Base-by-base conservation (phyloP, 2,329 filamentous ascomycete species). In the Knoxdaviesia proteae region DNA sequence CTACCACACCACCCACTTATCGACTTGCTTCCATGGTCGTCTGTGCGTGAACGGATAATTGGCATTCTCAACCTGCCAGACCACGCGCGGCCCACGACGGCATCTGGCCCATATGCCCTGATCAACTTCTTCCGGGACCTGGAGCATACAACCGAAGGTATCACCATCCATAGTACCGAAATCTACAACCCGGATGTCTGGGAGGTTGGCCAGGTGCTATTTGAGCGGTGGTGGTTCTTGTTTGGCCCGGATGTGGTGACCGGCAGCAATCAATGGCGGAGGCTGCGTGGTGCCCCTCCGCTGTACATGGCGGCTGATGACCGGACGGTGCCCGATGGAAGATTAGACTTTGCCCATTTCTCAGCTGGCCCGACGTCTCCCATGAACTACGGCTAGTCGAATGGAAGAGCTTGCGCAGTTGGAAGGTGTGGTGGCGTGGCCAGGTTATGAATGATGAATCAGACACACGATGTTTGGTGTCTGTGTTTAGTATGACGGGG, bases 171-270 rank as follows among this genome's bases (percentile, higher is more conserved):
- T 52, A 63, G 66, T 5, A 51, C 55, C 0, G 65, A 72, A 47
- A 64, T 68, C 20, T 68, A 64, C 47, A 59, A 68, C 40, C 55
- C 60, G 5, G 51, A 53, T 30, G 59, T 58, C 32, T 77, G 71
- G 70, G 71, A 77, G 52, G 60, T 75, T 8, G 70, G 71, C 1
- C 68, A 74, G 53, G 50, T 62, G n/a, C 54, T 74, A 29, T 74
- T 74, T 52, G 62, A 67, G 53, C 61, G 64, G 36, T 76, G 71
- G 71, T 77, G 69, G 69, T 75, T 71, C 54, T 54, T 71, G 34
- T 68, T 76, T 50, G 71, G 76, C 49, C 52, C 59, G 6, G 57
- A 58, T 7, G 61, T 74, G 10, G 54, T 76, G n/a, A 61, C 65
- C 38, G 61, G 61, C 42, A 71, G 68, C 50, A 74, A 76, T 53